Conservation (phyloP, 345 rosid genomes). For the Eucalyptus shirleyi region DNA sequence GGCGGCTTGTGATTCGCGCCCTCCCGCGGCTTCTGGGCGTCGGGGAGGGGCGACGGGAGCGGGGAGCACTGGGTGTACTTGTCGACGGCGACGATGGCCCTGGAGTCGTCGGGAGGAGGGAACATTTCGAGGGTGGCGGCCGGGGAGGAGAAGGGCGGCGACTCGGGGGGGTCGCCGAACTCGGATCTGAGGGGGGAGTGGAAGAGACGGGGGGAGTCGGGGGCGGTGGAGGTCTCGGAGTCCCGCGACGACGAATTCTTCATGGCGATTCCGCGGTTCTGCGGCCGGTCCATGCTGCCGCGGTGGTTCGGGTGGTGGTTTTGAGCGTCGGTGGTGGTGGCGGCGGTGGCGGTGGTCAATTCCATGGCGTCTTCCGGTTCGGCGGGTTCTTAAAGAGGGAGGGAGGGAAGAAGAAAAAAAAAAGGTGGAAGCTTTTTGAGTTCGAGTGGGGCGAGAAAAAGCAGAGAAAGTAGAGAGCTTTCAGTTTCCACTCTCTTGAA, state of each 20-base stretch:
- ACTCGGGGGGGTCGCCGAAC: constrained; percentile 12
- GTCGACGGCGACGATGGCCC: constrained; percentile 35
- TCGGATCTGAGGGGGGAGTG: constrained; percentile 65
- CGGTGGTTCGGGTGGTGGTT: background rate
- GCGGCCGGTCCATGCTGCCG: background rate
- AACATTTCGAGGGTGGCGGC: constrained; percentile 4
- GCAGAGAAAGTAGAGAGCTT: background rate
- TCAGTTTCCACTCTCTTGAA: background rate
- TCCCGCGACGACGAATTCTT: constrained; percentile 56
- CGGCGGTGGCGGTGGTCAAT: background rate
- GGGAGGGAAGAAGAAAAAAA: too few species aligned
- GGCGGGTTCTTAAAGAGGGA: background rate
- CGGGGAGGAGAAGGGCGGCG: constrained; percentile 53
- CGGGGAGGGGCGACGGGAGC: background rate
- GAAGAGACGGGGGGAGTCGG: constrained; percentile 45
- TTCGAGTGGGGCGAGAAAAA: background rate
- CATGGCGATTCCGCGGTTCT: constrained; percentile 8
- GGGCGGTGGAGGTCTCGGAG: constrained; percentile 26
- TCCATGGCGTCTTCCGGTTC: background rate
- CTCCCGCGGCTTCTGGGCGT: background rate
- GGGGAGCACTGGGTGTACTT: constrained; percentile 4
- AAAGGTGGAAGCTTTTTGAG: background rate
- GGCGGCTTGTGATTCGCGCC: background rate
- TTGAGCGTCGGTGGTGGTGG: background rate
- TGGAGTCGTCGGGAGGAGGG: constrained; percentile 20